Base-by-base conservation (phyloP, 140 eudicot genomes). In the Erigeron philadelphicus region DNA sequence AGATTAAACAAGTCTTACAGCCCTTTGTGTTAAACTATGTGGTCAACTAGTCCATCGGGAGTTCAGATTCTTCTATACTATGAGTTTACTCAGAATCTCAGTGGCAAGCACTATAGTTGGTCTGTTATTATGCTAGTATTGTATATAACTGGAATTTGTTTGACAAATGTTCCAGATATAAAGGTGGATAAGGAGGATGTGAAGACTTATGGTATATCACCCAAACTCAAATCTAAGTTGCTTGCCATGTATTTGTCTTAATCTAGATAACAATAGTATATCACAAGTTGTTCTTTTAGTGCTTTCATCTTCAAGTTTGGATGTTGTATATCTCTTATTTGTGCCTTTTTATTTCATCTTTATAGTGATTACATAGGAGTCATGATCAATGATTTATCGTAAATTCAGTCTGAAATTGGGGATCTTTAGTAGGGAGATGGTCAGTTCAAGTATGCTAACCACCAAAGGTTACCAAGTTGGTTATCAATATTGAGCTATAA, bases 181-280 rank as follows among this genome's bases (percentile, higher is more conserved):
- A 87, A 90, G 84, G 84, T 70, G 83, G 97, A 90, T 46, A 90
- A 87, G 75, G 94, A 90, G 48, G 91, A 87, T 13, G 64, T 74
- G 9, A 85, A 86, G 81, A 87, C 50, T 67, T 83, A 54, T 56
- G 95, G 97, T 87, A 87, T 66, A 44, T 13, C 75, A 48, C 52
- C 13, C 59, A 62, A 75, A 66, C 79, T 63, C 56, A 64, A 41
- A 10, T 63, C 25, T 56, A 19, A 45, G 9, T 31, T 66, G 7
- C 15, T 44, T 23, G 46, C 59, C 58, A 11, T 2, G 23, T 11
- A 11, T 66, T 23, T 46, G 40, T 46, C 21, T 21, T 56, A 35
- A 56, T 16, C 19, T 31, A 56, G 19, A 23, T 12, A 65, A 53
- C 43, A 65, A 17, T 1, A 21, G 21, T 46, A 43, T 42, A 16